phyloP scores from a whole-genome alignment of 2,329 filamentous ascomycete genomes.

The Phialocephala subalpina region DNA sequence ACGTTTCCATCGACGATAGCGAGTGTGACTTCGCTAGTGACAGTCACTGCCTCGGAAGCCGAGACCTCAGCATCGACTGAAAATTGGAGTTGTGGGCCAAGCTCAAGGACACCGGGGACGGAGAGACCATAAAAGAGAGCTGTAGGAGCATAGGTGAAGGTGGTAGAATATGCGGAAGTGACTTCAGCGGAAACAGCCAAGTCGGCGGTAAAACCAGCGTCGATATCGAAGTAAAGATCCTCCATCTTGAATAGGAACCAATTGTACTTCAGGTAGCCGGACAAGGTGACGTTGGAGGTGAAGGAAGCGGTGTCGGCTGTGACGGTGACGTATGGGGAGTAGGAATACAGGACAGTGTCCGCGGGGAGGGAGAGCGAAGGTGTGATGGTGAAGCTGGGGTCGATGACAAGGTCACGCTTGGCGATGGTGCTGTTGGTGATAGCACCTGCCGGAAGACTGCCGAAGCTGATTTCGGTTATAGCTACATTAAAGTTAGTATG shows the following conservation, averaged over 20 bases:
- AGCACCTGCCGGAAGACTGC: conserved; percentile 37
- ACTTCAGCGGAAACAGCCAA: conserved; percentile 48
- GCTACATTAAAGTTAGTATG: conserved; percentile 24
- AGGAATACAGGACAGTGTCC: conserved; percentile 43
- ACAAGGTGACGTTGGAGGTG: conserved; percentile 48
- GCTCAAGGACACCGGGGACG: conserved; percentile 50
- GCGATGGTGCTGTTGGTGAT: conserved; percentile 20
- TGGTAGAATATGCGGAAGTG: conserved; percentile 44
- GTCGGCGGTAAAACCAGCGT: conserved; percentile 48
- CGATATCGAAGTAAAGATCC: conserved; percentile 52
- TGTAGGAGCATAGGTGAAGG: conserved; percentile 47
- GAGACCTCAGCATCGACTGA: conserved; percentile 48
- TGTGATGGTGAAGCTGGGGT: conserved; percentile 39
- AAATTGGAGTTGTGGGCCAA: conserved; percentile 49
- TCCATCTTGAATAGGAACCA: conserved; percentile 46
- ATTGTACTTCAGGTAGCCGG: conserved; percentile 52
- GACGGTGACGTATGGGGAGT: conserved; percentile 45
- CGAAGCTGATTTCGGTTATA: conserved; percentile 39
- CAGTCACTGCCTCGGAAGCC: conserved; percentile 44
- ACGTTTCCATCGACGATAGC: conserved; percentile 47
- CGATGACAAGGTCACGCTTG: conserved; percentile 33
- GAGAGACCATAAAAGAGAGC: conserved; percentile 48
- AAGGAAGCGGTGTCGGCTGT: conserved; percentile 47
- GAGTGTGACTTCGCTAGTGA: conserved; percentile 45
- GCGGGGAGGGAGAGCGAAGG: conserved; percentile 36